These are phyloP conservation scores for Aspergillus wentii DNA, from an alignment of 495 filamentous ascomycete genomes.

Conservation along the genomic window DNA sequence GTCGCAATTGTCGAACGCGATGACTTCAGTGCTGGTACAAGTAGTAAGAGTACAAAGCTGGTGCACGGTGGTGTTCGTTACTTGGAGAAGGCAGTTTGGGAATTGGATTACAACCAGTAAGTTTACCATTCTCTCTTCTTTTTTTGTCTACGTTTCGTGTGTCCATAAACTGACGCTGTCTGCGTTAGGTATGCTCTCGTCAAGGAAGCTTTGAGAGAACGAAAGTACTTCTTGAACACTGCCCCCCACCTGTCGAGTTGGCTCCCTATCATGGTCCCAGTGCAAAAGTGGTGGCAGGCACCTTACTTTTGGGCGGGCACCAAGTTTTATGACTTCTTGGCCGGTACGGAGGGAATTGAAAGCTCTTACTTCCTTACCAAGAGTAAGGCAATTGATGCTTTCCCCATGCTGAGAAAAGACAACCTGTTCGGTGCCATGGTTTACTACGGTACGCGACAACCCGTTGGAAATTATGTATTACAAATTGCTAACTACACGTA, in stretches of 20 bases:
- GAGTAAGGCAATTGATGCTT: conserved; percentile 90
- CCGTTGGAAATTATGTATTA: neutral
- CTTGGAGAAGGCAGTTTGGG: conserved; percentile 94
- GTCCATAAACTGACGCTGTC: neutral
- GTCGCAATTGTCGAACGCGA: conserved; percentile 94
- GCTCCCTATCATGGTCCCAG: conserved; percentile 96
- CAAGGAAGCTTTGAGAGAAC: conserved; percentile 90
- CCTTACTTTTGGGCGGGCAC: conserved; percentile 98
- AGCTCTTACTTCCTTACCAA: conserved; percentile 94
- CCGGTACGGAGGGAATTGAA: conserved; percentile 94
- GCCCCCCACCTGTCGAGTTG: conserved; percentile 92
- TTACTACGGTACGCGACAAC: conserved; percentile 66
- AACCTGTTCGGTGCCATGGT: conserved; percentile 87
- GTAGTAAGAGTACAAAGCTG: conserved; percentile 94
- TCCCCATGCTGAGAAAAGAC: conserved; percentile 93
- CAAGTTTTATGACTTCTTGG: conserved; percentile 91
- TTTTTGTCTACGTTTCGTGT: neutral
- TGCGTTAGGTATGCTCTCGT: conserved; percentile 70
- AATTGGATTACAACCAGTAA: conserved; percentile 89
- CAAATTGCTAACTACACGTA: conserved; percentile 16
- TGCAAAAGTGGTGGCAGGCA: conserved; percentile 95
- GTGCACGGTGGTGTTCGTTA: conserved; percentile 97
- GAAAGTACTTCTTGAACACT: conserved; percentile 93
- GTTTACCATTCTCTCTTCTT: conserved; percentile 14
- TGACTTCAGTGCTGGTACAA: conserved; percentile 91